phyloP scores from a whole-genome alignment of 176 grass and related monocot species.

The Oryza glaberrima region DNA sequence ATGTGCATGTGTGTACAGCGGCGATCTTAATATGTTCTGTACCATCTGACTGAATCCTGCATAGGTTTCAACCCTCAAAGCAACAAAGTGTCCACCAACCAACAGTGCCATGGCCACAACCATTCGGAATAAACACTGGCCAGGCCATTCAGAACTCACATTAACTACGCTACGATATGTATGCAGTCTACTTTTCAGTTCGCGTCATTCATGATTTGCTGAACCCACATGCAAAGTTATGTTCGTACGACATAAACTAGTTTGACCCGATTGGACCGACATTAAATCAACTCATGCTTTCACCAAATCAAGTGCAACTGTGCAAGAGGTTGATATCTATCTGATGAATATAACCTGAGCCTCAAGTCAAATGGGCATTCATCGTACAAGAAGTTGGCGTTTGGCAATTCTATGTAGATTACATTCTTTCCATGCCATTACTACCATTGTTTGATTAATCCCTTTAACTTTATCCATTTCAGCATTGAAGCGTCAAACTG shows the following conservation, averaged over 20 bases:
- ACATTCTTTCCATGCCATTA: not conserved
- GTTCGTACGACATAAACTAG: not conserved
- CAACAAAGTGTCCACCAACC: slow-evolving; percentile 24
- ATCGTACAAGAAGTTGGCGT: not conserved
- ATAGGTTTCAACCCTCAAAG: slow-evolving; percentile 3
- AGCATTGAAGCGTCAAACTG: not conserved
- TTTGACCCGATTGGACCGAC: not conserved
- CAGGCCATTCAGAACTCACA: slow-evolving; percentile 16
- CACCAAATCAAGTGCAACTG: not conserved
- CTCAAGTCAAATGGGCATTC: not conserved
- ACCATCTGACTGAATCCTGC: not conserved
- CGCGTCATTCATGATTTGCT: not conserved
- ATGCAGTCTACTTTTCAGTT: not conserved
- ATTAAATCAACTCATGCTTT: not conserved
- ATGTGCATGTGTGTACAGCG: not conserved
- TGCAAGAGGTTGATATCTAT: not conserved
- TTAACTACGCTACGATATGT: slow-evolving; percentile 6
- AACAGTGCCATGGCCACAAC: slow-evolving; percentile 2
- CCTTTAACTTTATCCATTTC: not conserved
- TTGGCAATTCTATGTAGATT: not conserved
- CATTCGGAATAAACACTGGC: slow-evolving; percentile 7
- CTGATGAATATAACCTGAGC: not conserved
- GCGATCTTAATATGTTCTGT: slow-evolving; percentile 3
- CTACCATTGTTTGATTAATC: not conserved
- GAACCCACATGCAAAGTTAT: not conserved